phyloP scores from a whole-genome alignment of 148 eudicot species.

The Salicornia ramosissima region DNA sequence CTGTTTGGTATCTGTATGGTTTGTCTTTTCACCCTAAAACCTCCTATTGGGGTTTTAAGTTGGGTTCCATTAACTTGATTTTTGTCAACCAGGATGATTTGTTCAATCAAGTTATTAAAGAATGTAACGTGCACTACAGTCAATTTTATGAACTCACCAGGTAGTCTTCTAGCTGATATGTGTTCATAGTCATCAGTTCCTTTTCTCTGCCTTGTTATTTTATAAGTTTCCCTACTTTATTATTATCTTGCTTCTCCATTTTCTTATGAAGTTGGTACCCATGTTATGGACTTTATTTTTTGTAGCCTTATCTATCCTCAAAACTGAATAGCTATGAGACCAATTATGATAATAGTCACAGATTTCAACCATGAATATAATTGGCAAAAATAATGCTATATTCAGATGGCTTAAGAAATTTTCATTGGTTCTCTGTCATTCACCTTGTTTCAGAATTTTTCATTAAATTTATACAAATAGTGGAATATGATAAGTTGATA shows the following conservation, averaged over 20 bases:
- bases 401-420: background rate
- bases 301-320: background rate
- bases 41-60: background rate
- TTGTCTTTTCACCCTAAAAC: background rate
- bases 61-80: constrained; percentile 12
- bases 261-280: no score
- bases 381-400: background rate
- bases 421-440: background rate
- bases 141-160: constrained; percentile 70
- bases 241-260: background rate
- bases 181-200: background rate
- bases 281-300: no score
- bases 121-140: constrained; percentile 69
- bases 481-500: background rate
- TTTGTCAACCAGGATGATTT: constrained; percentile 53
- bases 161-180: constrained; percentile 13
- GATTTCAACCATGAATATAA: background rate
- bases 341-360: background rate
- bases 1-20: background rate
- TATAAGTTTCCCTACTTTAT: background rate
- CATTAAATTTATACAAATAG: background rate
- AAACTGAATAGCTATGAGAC: background rate
- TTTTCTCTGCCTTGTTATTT: constrained; percentile 3
- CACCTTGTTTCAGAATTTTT: background rate
- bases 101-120: constrained; percentile 75